Evolutionary conservation across 192 early-diverging fungal genomes (phyloP).

Genomic region (Gigaspora rosea): DNA sequence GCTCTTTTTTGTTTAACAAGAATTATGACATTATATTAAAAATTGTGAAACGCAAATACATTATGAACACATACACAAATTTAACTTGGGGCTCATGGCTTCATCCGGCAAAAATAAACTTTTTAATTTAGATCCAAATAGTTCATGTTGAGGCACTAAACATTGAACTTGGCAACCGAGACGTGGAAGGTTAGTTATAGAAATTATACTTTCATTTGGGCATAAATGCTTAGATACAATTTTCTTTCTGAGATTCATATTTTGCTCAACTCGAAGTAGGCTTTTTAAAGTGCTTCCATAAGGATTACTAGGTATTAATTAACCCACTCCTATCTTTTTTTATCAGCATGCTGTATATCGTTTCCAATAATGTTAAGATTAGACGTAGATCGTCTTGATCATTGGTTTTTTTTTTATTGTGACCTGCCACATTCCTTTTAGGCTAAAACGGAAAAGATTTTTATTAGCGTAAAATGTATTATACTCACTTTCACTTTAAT

Average conservation of each 20-base stretch:
- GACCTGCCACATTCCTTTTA: no score
- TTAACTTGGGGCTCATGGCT: constrained; percentile 91
- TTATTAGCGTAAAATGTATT: no score
- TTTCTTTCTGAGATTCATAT: constrained; percentile 80
- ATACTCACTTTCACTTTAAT: no score
- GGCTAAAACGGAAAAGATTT: no score
- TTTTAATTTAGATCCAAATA: constrained; percentile 66
- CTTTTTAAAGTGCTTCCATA: constrained; percentile 76
- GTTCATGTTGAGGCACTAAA: constrained; percentile 67
- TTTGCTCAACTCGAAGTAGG: constrained; percentile 53
- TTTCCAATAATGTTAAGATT: no score
- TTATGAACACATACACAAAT: constrained; percentile 62
- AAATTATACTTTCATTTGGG: constrained; percentile 74
- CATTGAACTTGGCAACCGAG: constrained; percentile 76
- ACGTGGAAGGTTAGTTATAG: constrained; percentile 85
- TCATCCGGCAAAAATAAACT: constrained; percentile 93
- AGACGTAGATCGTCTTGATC: no score
- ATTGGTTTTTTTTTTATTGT: no score
- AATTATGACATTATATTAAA: no score
- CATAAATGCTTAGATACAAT: constrained; percentile 63
- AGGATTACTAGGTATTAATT: constrained; percentile 92
- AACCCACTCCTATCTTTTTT: no score
- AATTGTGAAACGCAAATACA: constrained; percentile 18
- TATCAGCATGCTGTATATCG: no score
- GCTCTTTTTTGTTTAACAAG: constrained; percentile 50